These are phyloP conservation scores for Eleusine indica DNA, from an alignment of 176 grass and related monocot species.

Conservation along the genomic window DNA sequence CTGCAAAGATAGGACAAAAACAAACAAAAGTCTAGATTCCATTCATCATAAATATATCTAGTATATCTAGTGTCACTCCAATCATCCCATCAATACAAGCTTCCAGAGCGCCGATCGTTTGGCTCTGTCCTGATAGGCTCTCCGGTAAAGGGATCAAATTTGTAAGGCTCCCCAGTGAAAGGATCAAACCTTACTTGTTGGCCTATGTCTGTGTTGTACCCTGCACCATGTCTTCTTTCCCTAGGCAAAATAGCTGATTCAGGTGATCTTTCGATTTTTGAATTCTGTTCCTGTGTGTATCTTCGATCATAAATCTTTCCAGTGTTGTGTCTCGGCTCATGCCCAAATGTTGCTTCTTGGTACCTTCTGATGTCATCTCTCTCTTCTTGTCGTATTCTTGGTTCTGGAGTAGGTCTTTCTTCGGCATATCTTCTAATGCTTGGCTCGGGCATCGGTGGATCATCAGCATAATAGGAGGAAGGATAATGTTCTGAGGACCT, in stretches of 20 bases:
- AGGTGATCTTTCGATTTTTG: slow-evolving; percentile 37
- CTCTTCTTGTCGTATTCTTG: slow-evolving; percentile 23
- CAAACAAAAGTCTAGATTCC: slow-evolving; percentile 19
- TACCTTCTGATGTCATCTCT: slow-evolving; percentile 15
- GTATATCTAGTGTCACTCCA: neutral
- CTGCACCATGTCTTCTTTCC: slow-evolving; percentile 46
- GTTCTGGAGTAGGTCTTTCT: slow-evolving; percentile 35
- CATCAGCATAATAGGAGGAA: slow-evolving; percentile 45
- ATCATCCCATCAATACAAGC: slow-evolving; percentile 33
- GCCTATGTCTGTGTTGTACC: slow-evolving; percentile 26
- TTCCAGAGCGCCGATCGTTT: slow-evolving; percentile 31
- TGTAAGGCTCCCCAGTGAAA: slow-evolving; percentile 81
- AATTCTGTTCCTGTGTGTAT: slow-evolving; percentile 38
- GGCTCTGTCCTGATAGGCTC: slow-evolving; percentile 54
- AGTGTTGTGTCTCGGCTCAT: slow-evolving; percentile 36
- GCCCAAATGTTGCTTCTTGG: slow-evolving; percentile 19
- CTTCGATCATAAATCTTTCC: slow-evolving; percentile 47
- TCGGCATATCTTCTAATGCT: slow-evolving; percentile 50
- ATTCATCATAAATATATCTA: slow-evolving; percentile 17
- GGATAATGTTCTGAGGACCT: slow-evolving; percentile 36
- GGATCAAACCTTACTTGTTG: slow-evolving; percentile 76
- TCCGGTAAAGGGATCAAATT: slow-evolving; percentile 85
- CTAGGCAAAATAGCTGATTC: slow-evolving; percentile 39
- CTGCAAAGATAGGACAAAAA: neutral
- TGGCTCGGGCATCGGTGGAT: slow-evolving; percentile 46